Percentiles rank a stretch among this genome's conserved stretches.
Conservation (phyloP, 306 rosid genomes). For the Rosa persica region DNA sequence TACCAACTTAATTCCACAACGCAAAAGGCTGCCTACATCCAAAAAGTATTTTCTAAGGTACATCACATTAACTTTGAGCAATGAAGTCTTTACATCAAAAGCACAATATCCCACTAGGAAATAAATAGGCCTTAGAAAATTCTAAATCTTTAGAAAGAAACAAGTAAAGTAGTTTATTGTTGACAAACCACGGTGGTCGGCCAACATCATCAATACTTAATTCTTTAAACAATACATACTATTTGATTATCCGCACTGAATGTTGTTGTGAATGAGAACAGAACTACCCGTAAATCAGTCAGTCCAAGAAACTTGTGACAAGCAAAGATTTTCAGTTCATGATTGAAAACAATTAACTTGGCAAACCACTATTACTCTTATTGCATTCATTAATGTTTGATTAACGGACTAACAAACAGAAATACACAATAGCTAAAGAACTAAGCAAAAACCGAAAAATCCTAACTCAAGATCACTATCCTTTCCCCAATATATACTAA, state of each 20-base stretch:
- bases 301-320: not conserved
- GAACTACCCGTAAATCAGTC: not conserved
- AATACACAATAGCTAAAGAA: not conserved
- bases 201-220: not conserved
- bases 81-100: not conserved
- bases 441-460: not conserved
- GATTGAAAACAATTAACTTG: not conserved
- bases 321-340: not conserved
- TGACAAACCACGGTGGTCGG: not conserved
- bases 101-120: not conserved
- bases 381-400: not conserved
- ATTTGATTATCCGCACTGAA: not conserved
- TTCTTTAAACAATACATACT: not conserved
- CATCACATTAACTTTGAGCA: not conserved
- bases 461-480: not conserved
- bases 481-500: not conserved
- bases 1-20: not conserved
- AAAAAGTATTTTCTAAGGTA: not conserved
- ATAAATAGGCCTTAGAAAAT: not conserved
- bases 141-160: not conserved
- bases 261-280: no score
- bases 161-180: not conserved
- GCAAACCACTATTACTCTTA: not conserved
- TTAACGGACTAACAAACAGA: not conserved
- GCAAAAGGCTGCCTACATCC: not conserved